phyloP scores from a whole-genome alignment of 345 rosid genomes.

The Lepidium africanum region DNA sequence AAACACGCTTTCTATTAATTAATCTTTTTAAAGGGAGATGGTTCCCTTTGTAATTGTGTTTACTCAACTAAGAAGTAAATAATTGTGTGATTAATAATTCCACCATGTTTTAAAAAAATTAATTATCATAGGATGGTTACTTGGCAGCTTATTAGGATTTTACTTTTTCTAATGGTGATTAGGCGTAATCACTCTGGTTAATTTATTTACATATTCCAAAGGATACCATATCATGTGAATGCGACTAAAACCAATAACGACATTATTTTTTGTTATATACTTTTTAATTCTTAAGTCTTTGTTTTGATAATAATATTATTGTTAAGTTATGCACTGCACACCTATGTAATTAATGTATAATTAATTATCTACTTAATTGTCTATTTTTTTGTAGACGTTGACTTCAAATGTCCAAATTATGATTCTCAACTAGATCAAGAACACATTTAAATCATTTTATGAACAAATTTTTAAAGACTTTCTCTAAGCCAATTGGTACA shows the following conservation, averaged over 20 bases:
- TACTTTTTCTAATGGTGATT: background rate
- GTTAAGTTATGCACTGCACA: slow-evolving; percentile 3
- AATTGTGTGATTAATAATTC: background rate
- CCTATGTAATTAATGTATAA: background rate
- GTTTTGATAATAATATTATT: background rate
- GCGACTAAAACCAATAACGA: background rate
- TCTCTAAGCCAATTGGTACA: background rate
- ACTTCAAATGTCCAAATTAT: slow-evolving; percentile 6
- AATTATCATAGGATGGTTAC: background rate
- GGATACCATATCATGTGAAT: background rate
- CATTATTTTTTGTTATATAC: background rate
- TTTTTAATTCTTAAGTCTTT: background rate
- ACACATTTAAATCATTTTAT: background rate
- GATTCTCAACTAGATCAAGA: background rate
- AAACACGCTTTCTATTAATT: background rate
- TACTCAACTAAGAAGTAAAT: background rate
- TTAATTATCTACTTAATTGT: background rate
- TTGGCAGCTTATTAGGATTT: background rate
- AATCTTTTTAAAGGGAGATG: background rate
- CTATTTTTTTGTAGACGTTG: background rate
- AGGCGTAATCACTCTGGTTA: background rate
- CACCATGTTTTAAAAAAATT: background rate
- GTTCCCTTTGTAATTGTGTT: background rate
- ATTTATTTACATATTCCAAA: background rate
- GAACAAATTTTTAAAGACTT: background rate